These are phyloP conservation scores for Xenoacremonium recifei DNA, from an alignment of 2,329 filamentous ascomycete species.

Conservation along the genomic window DNA sequence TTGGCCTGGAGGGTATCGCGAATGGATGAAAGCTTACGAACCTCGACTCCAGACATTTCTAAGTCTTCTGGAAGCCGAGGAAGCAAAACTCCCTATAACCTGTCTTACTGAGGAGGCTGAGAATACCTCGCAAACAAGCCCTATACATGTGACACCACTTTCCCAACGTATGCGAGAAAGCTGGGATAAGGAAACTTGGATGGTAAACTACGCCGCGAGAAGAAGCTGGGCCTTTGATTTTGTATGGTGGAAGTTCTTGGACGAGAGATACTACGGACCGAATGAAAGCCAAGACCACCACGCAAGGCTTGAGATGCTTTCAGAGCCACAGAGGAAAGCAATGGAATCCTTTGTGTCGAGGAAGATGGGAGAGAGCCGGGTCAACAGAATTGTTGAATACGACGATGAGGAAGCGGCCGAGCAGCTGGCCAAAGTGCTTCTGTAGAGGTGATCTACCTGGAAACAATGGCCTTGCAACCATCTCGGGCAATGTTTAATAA, in stretches of 20 bases:
- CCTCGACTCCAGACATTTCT: constrained; percentile 33
- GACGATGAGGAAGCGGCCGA: background rate
- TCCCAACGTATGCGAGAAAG: constrained; percentile 34
- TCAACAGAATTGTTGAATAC: background rate
- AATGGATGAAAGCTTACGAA: constrained; percentile 33
- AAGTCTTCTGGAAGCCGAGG: constrained; percentile 26
- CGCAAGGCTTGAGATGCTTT: constrained; percentile 17
- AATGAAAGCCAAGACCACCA: constrained; percentile 15
- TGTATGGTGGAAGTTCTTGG: constrained; percentile 36
- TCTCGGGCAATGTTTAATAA: too few species aligned
- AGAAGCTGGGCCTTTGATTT: constrained; percentile 38
- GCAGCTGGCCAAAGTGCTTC: background rate
- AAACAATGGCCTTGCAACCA: too few species aligned
- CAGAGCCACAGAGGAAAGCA: background rate
- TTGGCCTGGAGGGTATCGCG: constrained; percentile 29
- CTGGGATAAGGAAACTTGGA: constrained; percentile 33
- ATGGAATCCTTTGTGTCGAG: background rate
- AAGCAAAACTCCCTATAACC: constrained; percentile 17
- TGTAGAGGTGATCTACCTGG: too few species aligned
- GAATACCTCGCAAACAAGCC: background rate
- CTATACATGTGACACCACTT: constrained; percentile 10
- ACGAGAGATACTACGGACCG: constrained; percentile 31
- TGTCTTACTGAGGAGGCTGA: background rate
- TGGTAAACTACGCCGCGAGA: constrained; percentile 34
- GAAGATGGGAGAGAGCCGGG: background rate